These are phyloP conservation scores for Vitis riparia DNA, from an alignment of 164 flowering plant species.

Conservation along the genomic window DNA sequence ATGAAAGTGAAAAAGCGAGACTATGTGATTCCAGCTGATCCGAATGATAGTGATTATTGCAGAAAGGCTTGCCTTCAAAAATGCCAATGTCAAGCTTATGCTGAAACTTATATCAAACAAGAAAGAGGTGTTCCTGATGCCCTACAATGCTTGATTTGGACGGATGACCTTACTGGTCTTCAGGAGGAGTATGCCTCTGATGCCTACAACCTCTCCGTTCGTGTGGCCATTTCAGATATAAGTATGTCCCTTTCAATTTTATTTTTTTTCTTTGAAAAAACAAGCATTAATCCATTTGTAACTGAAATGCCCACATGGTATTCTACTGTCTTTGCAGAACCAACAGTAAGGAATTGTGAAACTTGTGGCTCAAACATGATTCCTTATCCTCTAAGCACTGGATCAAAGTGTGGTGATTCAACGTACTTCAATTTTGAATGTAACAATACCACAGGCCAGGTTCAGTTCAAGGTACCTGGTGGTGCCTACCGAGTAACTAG, in stretches of 20 bases:
- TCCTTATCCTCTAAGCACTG: conserved; percentile 44
- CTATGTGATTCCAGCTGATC: no score
- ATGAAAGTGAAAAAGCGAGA: conserved; percentile 7
- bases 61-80: neutral
- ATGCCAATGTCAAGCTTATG: conserved; percentile 19
- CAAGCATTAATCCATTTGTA: no score
- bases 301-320: neutral
- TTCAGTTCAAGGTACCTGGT: no score
- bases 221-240: conserved; percentile 2
- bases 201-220: conserved; percentile 7
- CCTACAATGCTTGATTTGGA: conserved; percentile 14
- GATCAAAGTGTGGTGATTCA: no score
- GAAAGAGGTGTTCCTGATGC: neutral
- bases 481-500: conserved; percentile 23
- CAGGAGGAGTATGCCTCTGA: neutral
- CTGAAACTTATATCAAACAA: neutral
- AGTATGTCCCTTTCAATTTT: conserved; percentile 1
- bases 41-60: conserved; percentile 4
- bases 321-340: no score
- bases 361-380: no score
- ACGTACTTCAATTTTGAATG: no score
- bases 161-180: neutral
- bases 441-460: neutral
- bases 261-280: neutral
- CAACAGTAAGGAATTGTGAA: neutral